Evolutionary conservation across 345 rosid genomes (phyloP).

Genomic region (Lepidium aucheri): DNA sequence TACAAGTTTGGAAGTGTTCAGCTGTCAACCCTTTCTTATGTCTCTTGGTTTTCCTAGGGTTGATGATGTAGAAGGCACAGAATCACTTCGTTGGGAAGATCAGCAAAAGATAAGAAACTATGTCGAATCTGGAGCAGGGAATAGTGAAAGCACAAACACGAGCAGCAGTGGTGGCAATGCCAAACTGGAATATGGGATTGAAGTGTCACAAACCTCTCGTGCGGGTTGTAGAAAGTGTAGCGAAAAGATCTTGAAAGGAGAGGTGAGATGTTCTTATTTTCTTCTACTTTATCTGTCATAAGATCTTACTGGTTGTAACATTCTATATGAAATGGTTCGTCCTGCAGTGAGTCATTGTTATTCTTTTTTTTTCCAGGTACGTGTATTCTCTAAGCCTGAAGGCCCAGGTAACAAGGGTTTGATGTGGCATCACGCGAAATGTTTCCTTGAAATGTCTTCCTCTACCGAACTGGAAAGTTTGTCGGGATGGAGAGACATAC

Average conservation of each 20-base stretch:
- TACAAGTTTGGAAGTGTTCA: background rate
- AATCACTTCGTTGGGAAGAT: slow-evolving; percentile 94
- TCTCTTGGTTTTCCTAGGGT: slow-evolving; percentile 31
- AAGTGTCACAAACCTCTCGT: slow-evolving; percentile 77
- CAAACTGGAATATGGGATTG: slow-evolving; percentile 49
- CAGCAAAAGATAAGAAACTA: slow-evolving; percentile 70
- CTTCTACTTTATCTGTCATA: slow-evolving; percentile 10
- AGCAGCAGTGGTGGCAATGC: slow-evolving; percentile 9
- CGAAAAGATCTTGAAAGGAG: slow-evolving; percentile 77
- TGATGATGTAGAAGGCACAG: slow-evolving; percentile 89
- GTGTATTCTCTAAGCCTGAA: slow-evolving; percentile 64
- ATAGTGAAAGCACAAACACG: background rate
- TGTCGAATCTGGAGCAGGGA: slow-evolving; percentile 41
- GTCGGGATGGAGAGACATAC: slow-evolving; percentile 69
- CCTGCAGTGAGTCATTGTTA: background rate
- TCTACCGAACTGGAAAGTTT: slow-evolving; percentile 54
- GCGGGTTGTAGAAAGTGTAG: slow-evolving; percentile 66
- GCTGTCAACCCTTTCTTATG: background rate
- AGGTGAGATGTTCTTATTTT: slow-evolving; percentile 48
- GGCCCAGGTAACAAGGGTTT: slow-evolving; percentile 54
- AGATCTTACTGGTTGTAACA: background rate
- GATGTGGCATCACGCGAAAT: slow-evolving; percentile 83
- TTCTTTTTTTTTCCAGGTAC: slow-evolving; percentile 44
- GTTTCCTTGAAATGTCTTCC: slow-evolving; percentile 51
- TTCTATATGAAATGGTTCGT: background rate